These are phyloP conservation scores for Aspergillus egyptiacus DNA, from an alignment of 495 filamentous ascomycete species.

Conservation along the genomic window DNA sequence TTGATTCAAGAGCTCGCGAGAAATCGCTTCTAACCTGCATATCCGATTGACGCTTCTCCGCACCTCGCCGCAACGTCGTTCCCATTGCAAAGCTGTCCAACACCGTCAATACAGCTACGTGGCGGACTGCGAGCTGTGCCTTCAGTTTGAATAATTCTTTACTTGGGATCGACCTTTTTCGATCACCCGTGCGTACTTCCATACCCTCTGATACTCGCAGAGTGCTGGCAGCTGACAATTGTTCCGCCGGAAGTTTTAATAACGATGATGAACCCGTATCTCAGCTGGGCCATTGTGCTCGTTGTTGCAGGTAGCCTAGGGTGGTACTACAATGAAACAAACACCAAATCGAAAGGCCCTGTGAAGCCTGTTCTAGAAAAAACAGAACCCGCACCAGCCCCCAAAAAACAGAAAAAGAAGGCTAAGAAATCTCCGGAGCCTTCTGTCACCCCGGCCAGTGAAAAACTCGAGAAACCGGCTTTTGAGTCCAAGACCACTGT, in stretches of 20 bases:
- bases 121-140: neutral
- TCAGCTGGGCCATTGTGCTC: slow-evolving; percentile 55
- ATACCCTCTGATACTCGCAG: neutral
- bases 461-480: slow-evolving; percentile 37
- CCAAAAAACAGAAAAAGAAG: slow-evolving; percentile 43
- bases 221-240: slow-evolving; percentile 9
- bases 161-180: neutral
- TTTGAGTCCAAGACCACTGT: slow-evolving; percentile 36
- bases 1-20: slow-evolving; percentile 15
- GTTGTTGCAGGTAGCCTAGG: slow-evolving; percentile 43
- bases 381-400: slow-evolving; percentile 24
- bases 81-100: slow-evolving; percentile 1
- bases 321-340: slow-evolving; percentile 42
- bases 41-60: neutral
- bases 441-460: slow-evolving; percentile 18
- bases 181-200: neutral
- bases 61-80: neutral
- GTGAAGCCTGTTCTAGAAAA: slow-evolving; percentile 32
- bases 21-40: slow-evolving; percentile 13
- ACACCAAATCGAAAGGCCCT: slow-evolving; percentile 31
- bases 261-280: slow-evolving; percentile 43
- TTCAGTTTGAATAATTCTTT: neutral
- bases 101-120: neutral
- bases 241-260: slow-evolving; percentile 5
- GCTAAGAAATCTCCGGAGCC: slow-evolving; percentile 31